Conservation (phyloP, 352 stramenopile species). For the Phytophthora cactorum region DNA sequence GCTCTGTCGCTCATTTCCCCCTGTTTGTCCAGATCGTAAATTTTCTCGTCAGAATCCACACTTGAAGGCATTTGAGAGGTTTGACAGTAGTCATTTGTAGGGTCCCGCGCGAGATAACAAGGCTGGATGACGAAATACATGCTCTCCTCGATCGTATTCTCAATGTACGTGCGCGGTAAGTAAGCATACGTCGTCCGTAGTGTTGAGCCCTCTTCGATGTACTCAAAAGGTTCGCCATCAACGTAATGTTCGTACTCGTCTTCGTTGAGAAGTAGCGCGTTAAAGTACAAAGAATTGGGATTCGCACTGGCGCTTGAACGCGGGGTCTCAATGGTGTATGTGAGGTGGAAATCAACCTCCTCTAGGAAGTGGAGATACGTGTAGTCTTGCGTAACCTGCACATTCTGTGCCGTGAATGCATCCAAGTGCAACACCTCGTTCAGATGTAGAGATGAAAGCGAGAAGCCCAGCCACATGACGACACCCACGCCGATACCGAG, state of each 20-base stretch:
- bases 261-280: conserved; percentile 60
- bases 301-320: conserved; percentile 19
- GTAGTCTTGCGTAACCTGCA: conserved; percentile 56
- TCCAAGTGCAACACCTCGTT: conserved; percentile 74
- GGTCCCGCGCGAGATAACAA: conserved; percentile 49
- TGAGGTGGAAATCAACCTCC: conserved; percentile 61
- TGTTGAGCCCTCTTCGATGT: conserved; percentile 49
- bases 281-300: conserved; percentile 46
- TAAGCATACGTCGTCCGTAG: conserved; percentile 55
- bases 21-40: conserved; percentile 50
- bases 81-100: conserved; percentile 46
- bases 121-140: conserved; percentile 73
- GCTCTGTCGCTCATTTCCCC: conserved; percentile 24
- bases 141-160: conserved; percentile 50
- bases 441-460: conserved; percentile 38
- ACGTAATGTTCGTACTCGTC: conserved; percentile 65
- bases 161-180: conserved; percentile 52
- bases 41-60: conserved; percentile 46
- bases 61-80: conserved; percentile 38
- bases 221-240: conserved; percentile 51
- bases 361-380: conserved; percentile 63
- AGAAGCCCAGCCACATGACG: conserved; percentile 33
- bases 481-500: conserved; percentile 42
- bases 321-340: conserved; percentile 50
- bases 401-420: conserved; percentile 57